Percentiles rank a stretch among this genome's conserved stretches.
phyloP scores from a whole-genome alignment of 495 filamentous ascomycete species.

The Lasiosphaeris hirsuta region DNA sequence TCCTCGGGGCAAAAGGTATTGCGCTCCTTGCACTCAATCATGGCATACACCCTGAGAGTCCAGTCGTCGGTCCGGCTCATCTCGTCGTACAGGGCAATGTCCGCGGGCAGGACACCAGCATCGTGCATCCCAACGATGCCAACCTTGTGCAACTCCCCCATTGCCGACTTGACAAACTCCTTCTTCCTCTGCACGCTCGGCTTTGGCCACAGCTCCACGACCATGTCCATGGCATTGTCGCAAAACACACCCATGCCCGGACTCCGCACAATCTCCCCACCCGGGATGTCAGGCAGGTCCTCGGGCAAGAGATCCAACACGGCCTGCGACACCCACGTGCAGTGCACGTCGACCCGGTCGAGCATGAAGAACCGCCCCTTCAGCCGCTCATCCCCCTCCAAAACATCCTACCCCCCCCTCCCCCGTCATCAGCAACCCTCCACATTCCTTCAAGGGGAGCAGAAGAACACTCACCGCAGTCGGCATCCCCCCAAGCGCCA shows the following conservation, averaged over 20 bases:
- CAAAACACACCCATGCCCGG: slow-evolving; percentile 66
- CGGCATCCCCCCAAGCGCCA: slow-evolving; percentile 57
- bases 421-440: slow-evolving; percentile 24
- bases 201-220: slow-evolving; percentile 51
- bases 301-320: slow-evolving; percentile 53
- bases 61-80: slow-evolving; percentile 46
- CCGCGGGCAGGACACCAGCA: slow-evolving; percentile 52
- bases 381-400: slow-evolving; percentile 49
- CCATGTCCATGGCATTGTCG: slow-evolving; percentile 64
- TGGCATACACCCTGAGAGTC: slow-evolving; percentile 58
- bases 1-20: slow-evolving; percentile 57
- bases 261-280: slow-evolving; percentile 53
- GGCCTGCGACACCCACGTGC: slow-evolving; percentile 59
- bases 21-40: slow-evolving; percentile 58
- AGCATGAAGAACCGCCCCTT: slow-evolving; percentile 60
- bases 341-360: slow-evolving; percentile 64
- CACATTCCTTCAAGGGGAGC: background rate
- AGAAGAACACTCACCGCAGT: slow-evolving; percentile 47
- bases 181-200: slow-evolving; percentile 47
- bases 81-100: slow-evolving; percentile 49
- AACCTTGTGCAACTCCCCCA: slow-evolving; percentile 54
- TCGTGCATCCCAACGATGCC: slow-evolving; percentile 63
- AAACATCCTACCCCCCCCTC: slow-evolving; percentile 42
- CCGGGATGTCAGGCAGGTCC: slow-evolving; percentile 51
- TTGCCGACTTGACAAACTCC: slow-evolving; percentile 50